Percentiles rank a stretch among this genome's conserved stretches.
phyloP scores from a whole-genome alignment of 2,329 filamentous ascomycete species.

The Aspergillus alliaceus region DNA sequence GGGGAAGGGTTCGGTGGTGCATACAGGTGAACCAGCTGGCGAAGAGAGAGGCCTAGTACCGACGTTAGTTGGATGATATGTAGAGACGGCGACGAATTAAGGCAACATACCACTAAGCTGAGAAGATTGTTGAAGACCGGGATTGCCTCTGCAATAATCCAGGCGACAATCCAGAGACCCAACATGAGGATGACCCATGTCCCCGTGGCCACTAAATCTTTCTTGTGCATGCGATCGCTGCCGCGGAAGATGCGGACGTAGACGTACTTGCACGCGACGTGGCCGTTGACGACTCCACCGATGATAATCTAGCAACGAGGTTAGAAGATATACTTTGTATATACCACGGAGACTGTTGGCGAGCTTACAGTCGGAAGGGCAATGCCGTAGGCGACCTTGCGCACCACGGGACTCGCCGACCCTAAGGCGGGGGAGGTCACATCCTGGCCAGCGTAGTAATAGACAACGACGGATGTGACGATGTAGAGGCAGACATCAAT shows the following conservation, averaged over 20 bases:
- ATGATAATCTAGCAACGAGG: slow-evolving; percentile 54
- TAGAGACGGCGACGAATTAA: background rate
- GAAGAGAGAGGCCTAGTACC: slow-evolving; percentile 51
- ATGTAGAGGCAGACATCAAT: slow-evolving; percentile 62
- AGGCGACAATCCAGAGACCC: slow-evolving; percentile 59
- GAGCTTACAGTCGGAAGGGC: slow-evolving; percentile 58
- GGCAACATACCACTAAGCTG: slow-evolving; percentile 51
- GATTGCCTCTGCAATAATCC: slow-evolving; percentile 66
- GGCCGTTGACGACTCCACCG: slow-evolving; percentile 66
- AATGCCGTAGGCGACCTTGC: slow-evolving; percentile 64
- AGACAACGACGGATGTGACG: slow-evolving; percentile 65
- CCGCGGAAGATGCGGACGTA: slow-evolving; percentile 62
- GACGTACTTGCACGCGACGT: slow-evolving; percentile 64
- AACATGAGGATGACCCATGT: slow-evolving; percentile 59
- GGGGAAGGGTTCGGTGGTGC: background rate
- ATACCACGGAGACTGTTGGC: too few species aligned
- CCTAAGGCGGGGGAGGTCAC: slow-evolving; percentile 66
- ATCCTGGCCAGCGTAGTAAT: slow-evolving; percentile 60
- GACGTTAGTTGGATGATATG: slow-evolving; percentile 22
- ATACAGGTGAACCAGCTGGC: slow-evolving; percentile 63
- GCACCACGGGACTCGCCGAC: slow-evolving; percentile 55
- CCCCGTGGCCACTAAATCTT: slow-evolving; percentile 49
- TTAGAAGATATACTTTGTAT: background rate
- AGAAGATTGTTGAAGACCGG: slow-evolving; percentile 67
- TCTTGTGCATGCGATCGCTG: slow-evolving; percentile 52